phyloP scores from a whole-genome alignment of 2,329 filamentous ascomycete genomes.

The Fusarium sp. region DNA sequence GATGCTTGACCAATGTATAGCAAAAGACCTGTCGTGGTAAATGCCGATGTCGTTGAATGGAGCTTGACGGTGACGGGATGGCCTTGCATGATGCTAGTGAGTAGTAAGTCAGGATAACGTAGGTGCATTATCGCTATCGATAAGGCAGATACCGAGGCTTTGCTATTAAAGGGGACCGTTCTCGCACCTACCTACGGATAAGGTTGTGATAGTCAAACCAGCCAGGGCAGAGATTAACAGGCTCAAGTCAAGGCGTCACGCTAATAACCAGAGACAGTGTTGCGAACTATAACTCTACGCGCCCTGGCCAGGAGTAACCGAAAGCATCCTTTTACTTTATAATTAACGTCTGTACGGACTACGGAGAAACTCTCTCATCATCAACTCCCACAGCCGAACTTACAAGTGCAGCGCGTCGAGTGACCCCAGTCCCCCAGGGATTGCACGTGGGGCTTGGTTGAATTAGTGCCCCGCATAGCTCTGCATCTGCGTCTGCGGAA shows the following conservation, averaged over 20 bases:
- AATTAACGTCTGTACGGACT: too few relatives aligned
- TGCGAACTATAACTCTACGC: not conserved
- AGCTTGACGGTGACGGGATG: constrained; percentile 28
- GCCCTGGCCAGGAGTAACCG: too few relatives aligned
- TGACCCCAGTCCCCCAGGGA: constrained; percentile 33
- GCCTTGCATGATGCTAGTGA: constrained; percentile 12
- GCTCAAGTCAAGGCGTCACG: not conserved
- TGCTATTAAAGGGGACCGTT: constrained; percentile 38
- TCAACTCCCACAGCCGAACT: not conserved
- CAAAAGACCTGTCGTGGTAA: constrained; percentile 26
- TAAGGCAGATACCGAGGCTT: constrained; percentile 30
- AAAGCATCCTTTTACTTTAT: too few relatives aligned
- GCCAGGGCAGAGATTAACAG: not conserved
- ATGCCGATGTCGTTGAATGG: constrained; percentile 40
- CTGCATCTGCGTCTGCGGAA: constrained; percentile 6
- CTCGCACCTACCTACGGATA: not conserved
- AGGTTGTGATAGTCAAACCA: constrained; percentile 3
- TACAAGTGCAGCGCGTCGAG: constrained; percentile 12
- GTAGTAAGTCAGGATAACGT: constrained; percentile 27
- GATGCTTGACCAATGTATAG: constrained; percentile 2
- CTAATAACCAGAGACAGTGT: not conserved
- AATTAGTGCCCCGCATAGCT: constrained; percentile 50
- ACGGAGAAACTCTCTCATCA: not conserved
- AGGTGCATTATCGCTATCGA: constrained; percentile 39
- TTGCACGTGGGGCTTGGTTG: constrained; percentile 39